Percentiles rank a stretch among this genome's conserved stretches.
Evolutionary conservation across 2,329 filamentous ascomycete species (phyloP).

Genomic region (Calonectria fujianensis): DNA sequence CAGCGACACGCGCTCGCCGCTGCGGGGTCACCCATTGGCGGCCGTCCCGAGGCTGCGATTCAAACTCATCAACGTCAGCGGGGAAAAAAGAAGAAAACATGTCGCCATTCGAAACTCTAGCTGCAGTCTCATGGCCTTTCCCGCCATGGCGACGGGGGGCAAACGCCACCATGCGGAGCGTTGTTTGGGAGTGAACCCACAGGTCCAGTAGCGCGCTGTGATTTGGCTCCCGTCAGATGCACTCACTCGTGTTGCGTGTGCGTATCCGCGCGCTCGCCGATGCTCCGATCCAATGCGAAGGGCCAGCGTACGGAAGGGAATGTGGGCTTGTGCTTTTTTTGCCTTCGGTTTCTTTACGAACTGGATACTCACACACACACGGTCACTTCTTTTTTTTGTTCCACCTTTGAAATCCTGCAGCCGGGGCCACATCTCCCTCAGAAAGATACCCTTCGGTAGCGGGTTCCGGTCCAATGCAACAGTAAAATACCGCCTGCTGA

Average conservation of each 20-base stretch:
- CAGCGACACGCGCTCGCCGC: slow-evolving; percentile 21
- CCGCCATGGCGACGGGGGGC: background rate
- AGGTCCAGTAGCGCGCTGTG: background rate
- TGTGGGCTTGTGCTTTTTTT: slow-evolving; percentile 8
- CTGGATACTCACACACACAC: background rate
- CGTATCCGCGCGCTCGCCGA: background rate
- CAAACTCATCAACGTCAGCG: background rate
- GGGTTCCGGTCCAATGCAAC: slow-evolving; percentile 23
- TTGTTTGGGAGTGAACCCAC: slow-evolving; percentile 15
- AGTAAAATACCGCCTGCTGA: slow-evolving; percentile 19
- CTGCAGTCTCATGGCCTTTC: slow-evolving; percentile 20
- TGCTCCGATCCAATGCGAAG: slow-evolving; percentile 5
- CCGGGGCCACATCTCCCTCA: slow-evolving; percentile 2
- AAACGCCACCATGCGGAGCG: slow-evolving; percentile 19
- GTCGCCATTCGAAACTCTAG: slow-evolving; percentile 22
- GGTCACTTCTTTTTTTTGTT: background rate
- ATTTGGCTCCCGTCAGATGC: slow-evolving; percentile 4
- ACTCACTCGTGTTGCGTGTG: slow-evolving; percentile 6
- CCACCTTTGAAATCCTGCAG: background rate
- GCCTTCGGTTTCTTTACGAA: background rate
- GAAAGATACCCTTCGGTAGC: slow-evolving; percentile 14
- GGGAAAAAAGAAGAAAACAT: background rate
- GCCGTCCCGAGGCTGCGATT: slow-evolving; percentile 1
- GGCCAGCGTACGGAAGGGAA: background rate
- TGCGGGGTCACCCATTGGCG: slow-evolving; percentile 30